Evolutionary conservation across 2,329 filamentous ascomycete genomes (phyloP).

Genomic region (Fusarium concolor): DNA sequence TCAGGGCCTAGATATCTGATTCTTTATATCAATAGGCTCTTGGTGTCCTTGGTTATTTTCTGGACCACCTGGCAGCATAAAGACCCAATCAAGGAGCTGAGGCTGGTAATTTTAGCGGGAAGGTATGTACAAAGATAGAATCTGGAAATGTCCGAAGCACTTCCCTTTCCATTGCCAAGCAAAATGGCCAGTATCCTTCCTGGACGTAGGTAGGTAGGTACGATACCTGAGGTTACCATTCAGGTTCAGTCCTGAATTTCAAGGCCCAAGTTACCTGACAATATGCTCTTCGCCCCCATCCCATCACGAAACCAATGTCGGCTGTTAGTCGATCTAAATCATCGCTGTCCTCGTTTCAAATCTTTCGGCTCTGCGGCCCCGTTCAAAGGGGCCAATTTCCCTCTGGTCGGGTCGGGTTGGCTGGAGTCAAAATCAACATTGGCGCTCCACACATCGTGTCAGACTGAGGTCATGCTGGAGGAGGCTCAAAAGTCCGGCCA

Average conservation of each 20-base stretch:
- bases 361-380: conserved; percentile 26
- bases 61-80: no score
- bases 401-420: conserved; percentile 32
- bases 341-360: conserved; percentile 32
- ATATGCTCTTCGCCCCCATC: neutral
- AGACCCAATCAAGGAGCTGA: conserved; percentile 12
- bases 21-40: no score
- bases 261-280: neutral
- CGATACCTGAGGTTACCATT: no score
- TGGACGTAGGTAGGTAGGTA: no score
- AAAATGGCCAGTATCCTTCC: neutral
- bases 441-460: conserved; percentile 42
- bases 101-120: conserved; percentile 14
- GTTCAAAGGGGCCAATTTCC: conserved; percentile 34
- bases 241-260: neutral
- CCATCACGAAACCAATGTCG: conserved; percentile 23
- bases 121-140: neutral
- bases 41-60: no score
- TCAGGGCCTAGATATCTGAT: no score
- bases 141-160: conserved; percentile 13
- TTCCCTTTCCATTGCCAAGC: conserved; percentile 11
- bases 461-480: conserved; percentile 44
- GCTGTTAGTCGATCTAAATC: conserved; percentile 38
- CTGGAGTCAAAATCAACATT: conserved; percentile 32
- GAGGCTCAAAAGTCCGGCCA: conserved; percentile 38